phyloP scores from a whole-genome alignment of 1,139 yeast species.

The Eremothecium coryli region DNA sequence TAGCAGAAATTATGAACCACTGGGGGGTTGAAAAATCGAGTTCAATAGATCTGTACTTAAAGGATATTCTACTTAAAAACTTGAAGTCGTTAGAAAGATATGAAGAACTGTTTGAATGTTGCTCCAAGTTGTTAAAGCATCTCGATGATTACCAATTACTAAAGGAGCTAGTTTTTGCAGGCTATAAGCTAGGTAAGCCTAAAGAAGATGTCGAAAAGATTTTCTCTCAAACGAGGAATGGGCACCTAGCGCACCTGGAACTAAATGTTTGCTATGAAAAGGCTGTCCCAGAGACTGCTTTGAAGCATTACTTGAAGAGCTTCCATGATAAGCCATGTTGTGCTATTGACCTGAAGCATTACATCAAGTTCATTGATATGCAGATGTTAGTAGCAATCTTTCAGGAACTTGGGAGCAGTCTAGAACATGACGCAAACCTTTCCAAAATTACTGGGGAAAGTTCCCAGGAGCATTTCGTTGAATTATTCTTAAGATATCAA shows the following conservation, averaged over 20 bases:
- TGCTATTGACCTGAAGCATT: conserved; percentile 20
- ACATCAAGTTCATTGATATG: conserved; percentile 10
- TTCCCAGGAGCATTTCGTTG: conserved; percentile 6
- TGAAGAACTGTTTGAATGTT: conserved; percentile 14
- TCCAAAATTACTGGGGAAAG: conserved; percentile 12
- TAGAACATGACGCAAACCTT: conserved; percentile 23
- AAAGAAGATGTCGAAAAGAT: conserved; percentile 16
- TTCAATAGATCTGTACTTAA: conserved; percentile 25
- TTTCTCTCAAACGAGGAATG: conserved; percentile 25
- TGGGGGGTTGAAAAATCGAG: conserved; percentile 11
- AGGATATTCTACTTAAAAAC: conserved; percentile 25
- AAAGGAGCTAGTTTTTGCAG: conserved; percentile 18
- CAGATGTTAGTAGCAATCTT: conserved; percentile 8
- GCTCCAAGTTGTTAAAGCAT: conserved; percentile 15
- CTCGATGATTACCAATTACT: conserved; percentile 27
- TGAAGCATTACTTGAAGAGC: conserved; percentile 19
- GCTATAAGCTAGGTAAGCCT: conserved; percentile 12
- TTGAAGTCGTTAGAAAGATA: conserved; percentile 12
- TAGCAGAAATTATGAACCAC: conserved; percentile 18
- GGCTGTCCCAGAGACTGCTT: conserved; percentile 13
- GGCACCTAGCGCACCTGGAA: conserved; percentile 22
- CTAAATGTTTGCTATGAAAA: conserved; percentile 10
- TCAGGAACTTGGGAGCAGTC: conserved; percentile 8
- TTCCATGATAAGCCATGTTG: conserved; percentile 30
- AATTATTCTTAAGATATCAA: conserved; percentile 16